These are phyloP conservation scores for Daphne laureola DNA, from an alignment of 441 rosid genomes.

Conservation along the genomic window DNA sequence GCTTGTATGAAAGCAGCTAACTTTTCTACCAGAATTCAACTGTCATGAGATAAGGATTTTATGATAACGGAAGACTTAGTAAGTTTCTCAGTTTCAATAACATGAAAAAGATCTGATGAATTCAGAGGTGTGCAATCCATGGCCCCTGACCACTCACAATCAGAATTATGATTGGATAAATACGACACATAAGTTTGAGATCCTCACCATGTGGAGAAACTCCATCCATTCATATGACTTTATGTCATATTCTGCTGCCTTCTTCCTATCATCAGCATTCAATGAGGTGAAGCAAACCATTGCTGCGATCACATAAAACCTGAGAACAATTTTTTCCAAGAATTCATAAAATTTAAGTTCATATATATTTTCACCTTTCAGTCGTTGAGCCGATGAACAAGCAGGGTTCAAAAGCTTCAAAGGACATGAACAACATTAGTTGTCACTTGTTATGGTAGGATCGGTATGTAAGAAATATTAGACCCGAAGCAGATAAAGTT, in stretches of 20 bases:
- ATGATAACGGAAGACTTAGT: too few relatives aligned
- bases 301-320: slow-evolving; percentile 38
- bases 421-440: slow-evolving; percentile 10
- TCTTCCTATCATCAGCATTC: slow-evolving; percentile 44
- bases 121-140: too few relatives aligned
- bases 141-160: too few relatives aligned
- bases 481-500: slow-evolving; percentile 1
- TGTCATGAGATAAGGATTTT: too few relatives aligned
- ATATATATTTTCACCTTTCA: slow-evolving; percentile 40
- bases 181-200: not conserved
- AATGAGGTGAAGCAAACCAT: slow-evolving; percentile 67
- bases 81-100: not conserved
- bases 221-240: slow-evolving; percentile 70
- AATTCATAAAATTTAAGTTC: slow-evolving; percentile 7
- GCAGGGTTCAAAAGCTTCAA: slow-evolving; percentile 56
- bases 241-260: slow-evolving; percentile 37
- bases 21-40: too few relatives aligned
- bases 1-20: too few relatives aligned
- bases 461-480: slow-evolving; percentile 5
- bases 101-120: not conserved
- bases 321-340: slow-evolving; percentile 14
- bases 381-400: slow-evolving; percentile 42
- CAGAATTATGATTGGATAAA: not conserved
- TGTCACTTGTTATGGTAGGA: not conserved
- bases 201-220: slow-evolving; percentile 60